Conservation (phyloP, 1,284 basidiomycete genomes). For the Ustilago vetiveriae region DNA sequence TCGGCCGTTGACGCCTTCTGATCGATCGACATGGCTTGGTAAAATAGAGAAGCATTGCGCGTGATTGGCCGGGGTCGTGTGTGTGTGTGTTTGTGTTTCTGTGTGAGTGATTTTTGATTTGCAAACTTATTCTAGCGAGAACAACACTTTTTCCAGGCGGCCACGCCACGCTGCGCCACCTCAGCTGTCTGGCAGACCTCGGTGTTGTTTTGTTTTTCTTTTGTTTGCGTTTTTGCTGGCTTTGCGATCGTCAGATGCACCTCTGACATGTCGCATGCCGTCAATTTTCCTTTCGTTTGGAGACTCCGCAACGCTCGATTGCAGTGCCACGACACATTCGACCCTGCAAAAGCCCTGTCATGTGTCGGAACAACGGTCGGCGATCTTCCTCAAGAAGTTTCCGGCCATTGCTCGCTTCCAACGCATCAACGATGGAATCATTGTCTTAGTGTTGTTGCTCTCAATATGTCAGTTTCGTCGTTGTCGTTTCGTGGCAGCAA, state of each 20-base stretch:
- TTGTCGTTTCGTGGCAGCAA: conserved; percentile 1
- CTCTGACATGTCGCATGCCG: conserved; percentile 13
- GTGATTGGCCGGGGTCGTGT: background rate
- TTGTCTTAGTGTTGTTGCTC: background rate
- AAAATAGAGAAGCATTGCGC: no score
- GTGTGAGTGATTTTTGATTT: no score
- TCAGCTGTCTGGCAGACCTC: no score
- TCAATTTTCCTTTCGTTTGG: background rate
- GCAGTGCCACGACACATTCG: no score
- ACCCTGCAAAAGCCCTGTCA: no score
- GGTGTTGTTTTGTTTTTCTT: no score
- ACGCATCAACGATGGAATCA: background rate
- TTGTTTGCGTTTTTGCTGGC: background rate
- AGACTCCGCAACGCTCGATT: background rate
- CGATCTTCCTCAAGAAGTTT: conserved; percentile 8
- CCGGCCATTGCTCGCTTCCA: background rate
- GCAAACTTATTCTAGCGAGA: conserved; percentile 6
- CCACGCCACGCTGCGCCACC: no score
- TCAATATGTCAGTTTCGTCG: background rate
- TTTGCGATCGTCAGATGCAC: conserved; percentile 39
- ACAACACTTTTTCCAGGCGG: conserved; percentile 11
- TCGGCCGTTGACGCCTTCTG: no score
- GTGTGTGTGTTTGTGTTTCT: conserved; percentile 9
- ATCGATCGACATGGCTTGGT: conserved; percentile 1
- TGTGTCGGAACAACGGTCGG: background rate